Evolutionary conservation across 2,329 filamentous ascomycete genomes (phyloP).

Genomic region (Beauveria medogensis): DNA sequence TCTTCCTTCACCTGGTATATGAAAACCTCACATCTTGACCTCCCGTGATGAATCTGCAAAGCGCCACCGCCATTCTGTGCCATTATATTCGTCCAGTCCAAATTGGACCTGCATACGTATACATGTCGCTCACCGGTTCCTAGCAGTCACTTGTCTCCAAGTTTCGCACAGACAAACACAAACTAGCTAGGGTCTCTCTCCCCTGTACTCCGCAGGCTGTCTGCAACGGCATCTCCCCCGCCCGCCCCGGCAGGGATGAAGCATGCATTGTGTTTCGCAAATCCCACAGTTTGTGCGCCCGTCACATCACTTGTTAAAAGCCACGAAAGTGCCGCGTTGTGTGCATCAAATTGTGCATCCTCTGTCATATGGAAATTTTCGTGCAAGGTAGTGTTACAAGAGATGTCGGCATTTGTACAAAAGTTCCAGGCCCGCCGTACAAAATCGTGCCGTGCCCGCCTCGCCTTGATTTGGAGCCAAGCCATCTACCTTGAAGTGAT

Average conservation of each 20-base stretch:
- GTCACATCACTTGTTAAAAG: neutral
- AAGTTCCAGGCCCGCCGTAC: too few species aligned
- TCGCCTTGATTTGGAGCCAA: neutral
- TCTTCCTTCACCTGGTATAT: too few species aligned
- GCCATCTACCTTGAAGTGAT: neutral
- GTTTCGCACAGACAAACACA: neutral
- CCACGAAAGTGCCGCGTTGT: neutral
- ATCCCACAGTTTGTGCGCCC: neutral
- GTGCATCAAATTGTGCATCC: neutral
- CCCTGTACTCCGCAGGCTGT: too few species aligned
- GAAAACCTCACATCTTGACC: too few species aligned
- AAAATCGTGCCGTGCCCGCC: too few species aligned
- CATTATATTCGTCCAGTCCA: too few species aligned
- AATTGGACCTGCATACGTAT: too few species aligned
- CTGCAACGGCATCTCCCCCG: neutral
- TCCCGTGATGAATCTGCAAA: too few species aligned
- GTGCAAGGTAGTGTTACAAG: neutral
- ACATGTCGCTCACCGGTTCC: too few species aligned
- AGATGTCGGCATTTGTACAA: neutral
- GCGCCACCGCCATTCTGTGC: too few species aligned
- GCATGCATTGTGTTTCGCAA: constrained; percentile 1
- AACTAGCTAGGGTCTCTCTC: neutral
- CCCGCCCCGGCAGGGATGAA: neutral
- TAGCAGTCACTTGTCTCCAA: too few species aligned
- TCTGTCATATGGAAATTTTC: neutral